These are phyloP conservation scores for Aspergillus biplanus DNA, from an alignment of 495 filamentous ascomycete species.

Conservation along the genomic window DNA sequence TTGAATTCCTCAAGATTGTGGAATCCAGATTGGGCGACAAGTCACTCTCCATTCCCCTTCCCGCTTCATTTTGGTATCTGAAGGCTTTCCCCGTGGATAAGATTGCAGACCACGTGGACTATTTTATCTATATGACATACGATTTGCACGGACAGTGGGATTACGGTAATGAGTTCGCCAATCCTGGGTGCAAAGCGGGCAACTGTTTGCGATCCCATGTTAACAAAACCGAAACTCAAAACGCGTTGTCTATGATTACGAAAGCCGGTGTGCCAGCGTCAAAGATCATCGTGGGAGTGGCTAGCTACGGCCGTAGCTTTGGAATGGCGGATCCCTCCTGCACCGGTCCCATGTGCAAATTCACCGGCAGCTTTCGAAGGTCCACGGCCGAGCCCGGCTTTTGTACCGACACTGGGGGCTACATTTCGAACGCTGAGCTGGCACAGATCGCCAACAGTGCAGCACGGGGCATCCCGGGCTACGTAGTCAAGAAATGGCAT, in stretches of 20 bases:
- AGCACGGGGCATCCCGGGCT: background rate
- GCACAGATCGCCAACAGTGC: background rate
- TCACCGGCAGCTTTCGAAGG: background rate
- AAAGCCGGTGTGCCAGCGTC: conserved; percentile 1
- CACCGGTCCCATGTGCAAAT: conserved; percentile 2
- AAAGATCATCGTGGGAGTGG: conserved; percentile 2
- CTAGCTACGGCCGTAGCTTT: conserved; percentile 11
- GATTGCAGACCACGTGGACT: background rate
- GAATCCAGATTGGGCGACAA: background rate
- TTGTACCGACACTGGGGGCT: conserved; percentile 6
- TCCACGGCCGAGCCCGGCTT: conserved; percentile 3
- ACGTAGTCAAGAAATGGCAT: background rate
- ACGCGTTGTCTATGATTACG: conserved; percentile 7
- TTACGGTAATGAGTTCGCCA: conserved; percentile 2
- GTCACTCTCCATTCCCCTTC: background rate
- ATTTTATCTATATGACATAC: conserved; percentile 14
- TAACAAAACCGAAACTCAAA: conserved; percentile 8
- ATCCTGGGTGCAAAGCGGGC: conserved; percentile 4
- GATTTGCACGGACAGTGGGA: conserved; percentile 16
- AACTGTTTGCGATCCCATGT: conserved; percentile 14
- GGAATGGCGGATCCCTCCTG: conserved; percentile 1
- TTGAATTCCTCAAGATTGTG: background rate
- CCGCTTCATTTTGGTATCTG: background rate
- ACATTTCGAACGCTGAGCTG: background rate
- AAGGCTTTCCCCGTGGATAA: background rate